Evolutionary conservation across 345 rosid species (phyloP).

Genomic region (Lepidium sativum): DNA sequence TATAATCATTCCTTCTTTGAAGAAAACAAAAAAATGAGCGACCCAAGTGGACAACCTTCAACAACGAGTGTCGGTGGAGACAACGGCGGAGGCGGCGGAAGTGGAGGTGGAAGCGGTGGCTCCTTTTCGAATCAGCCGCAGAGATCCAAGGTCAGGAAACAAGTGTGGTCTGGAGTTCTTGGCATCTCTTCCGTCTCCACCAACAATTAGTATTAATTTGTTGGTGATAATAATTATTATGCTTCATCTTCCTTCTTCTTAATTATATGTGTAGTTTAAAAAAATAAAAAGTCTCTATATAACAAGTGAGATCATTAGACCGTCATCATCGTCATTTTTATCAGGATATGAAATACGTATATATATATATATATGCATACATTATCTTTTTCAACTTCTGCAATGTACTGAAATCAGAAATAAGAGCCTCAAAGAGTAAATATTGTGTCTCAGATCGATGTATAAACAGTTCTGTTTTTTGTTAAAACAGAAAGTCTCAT

Average conservation of each 20-base stretch:
- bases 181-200: slow-evolving; percentile 19
- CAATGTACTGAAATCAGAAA: neutral
- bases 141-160: slow-evolving; percentile 21
- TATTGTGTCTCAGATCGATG: neutral
- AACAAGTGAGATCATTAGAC: neutral
- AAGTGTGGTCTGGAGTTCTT: slow-evolving; percentile 25
- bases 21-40: slow-evolving; percentile 18
- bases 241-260: neutral
- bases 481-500: no score
- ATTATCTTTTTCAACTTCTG: neutral
- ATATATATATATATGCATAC: neutral
- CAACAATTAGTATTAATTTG: neutral
- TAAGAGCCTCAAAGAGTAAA: neutral
- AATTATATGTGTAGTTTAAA: neutral
- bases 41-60: slow-evolving; percentile 17
- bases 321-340: slow-evolving; percentile 3
- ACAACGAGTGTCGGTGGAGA: slow-evolving; percentile 7
- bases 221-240: slow-evolving; percentile 6
- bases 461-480: neutral
- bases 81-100: neutral
- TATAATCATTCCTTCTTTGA: slow-evolving; percentile 1
- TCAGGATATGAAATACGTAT: neutral
- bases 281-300: neutral
- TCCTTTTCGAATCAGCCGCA: slow-evolving; percentile 14
- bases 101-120: slow-evolving; percentile 4